These are phyloP conservation scores for Neostapfia colusana DNA, from an alignment of 176 grass and related monocot genomes.

Conservation along the genomic window DNA sequence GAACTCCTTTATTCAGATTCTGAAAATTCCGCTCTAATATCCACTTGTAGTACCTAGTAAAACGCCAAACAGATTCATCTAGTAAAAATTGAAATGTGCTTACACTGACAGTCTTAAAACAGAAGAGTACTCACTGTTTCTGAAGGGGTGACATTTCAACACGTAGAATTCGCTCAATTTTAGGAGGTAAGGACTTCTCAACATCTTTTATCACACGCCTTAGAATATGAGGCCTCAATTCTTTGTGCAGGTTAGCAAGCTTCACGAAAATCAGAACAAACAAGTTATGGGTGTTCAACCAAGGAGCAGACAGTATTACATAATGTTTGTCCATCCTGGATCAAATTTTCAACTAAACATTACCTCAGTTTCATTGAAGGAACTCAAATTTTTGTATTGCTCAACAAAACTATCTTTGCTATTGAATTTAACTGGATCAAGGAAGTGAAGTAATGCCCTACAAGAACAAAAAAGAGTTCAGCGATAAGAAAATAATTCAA, in stretches of 20 bases:
- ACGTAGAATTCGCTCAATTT: constrained; percentile 96
- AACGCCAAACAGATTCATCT: constrained; percentile 23
- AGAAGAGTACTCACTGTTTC: constrained; percentile 68
- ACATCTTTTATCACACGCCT: constrained; percentile 98
- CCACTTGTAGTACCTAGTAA: constrained; percentile 96
- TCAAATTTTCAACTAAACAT: background rate
- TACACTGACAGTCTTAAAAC: constrained; percentile 2
- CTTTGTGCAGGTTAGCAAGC: constrained; percentile 97
- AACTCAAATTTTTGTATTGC: constrained; percentile 96
- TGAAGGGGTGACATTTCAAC: constrained; percentile 98
- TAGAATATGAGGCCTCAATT: constrained; percentile 95
- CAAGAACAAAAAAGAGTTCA: constrained; percentile 12
- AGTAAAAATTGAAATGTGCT: constrained; percentile 13
- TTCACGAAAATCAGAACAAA: constrained; percentile 42
- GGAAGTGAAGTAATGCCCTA: constrained; percentile 98
- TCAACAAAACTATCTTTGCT: constrained; percentile 99
- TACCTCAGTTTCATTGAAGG: constrained; percentile 95
- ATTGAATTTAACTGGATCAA: constrained; percentile 87
- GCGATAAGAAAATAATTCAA: constrained; percentile 4
- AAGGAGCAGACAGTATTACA: constrained; percentile 6
- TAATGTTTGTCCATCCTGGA: background rate
- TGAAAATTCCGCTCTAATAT: constrained; percentile 99
- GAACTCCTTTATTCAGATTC: constrained; percentile 98
- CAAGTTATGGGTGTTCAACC: constrained; percentile 27
- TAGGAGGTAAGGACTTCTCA: constrained; percentile 96